Evolutionary conservation across 2,329 filamentous ascomycete genomes (phyloP).

Genomic region (Metarhizium humberi): DNA sequence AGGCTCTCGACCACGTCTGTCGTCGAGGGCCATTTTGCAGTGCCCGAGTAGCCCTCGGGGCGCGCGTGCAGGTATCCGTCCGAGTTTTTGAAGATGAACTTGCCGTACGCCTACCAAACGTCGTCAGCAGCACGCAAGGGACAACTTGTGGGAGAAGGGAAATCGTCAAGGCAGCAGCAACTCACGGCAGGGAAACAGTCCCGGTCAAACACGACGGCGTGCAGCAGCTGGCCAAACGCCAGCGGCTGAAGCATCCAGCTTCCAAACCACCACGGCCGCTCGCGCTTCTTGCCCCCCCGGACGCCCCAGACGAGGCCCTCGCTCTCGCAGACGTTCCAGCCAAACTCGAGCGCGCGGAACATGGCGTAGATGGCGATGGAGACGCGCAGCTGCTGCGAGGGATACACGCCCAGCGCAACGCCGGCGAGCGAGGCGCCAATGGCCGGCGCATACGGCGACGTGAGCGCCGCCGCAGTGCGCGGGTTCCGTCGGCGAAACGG

Average conservation of each 20-base stretch:
- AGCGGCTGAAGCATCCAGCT: constrained; percentile 76
- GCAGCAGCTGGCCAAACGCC: constrained; percentile 65
- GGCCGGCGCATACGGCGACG: constrained; percentile 75
- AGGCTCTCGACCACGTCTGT: constrained; percentile 74
- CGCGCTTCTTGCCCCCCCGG: constrained; percentile 43
- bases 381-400: constrained; percentile 57
- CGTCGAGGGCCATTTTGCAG: constrained; percentile 63
- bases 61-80: constrained; percentile 68
- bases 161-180: not conserved
- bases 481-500: constrained; percentile 81
- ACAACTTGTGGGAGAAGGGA: too few species aligned
- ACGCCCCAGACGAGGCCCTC: constrained; percentile 58
- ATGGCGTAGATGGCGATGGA: constrained; percentile 75
- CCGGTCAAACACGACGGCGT: constrained; percentile 67
- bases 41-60: constrained; percentile 57
- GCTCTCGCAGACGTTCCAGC: constrained; percentile 74
- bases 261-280: constrained; percentile 73
- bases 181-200: constrained; percentile 59
- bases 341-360: constrained; percentile 75
- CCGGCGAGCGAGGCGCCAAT: constrained; percentile 86
- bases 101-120: constrained; percentile 17
- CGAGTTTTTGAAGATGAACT: constrained; percentile 59
- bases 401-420: constrained; percentile 67
- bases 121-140: not conserved
- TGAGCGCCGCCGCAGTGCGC: constrained; percentile 62